phyloP scores from a whole-genome alignment of 164 flowering plant species.

The Sextonia rubra region DNA sequence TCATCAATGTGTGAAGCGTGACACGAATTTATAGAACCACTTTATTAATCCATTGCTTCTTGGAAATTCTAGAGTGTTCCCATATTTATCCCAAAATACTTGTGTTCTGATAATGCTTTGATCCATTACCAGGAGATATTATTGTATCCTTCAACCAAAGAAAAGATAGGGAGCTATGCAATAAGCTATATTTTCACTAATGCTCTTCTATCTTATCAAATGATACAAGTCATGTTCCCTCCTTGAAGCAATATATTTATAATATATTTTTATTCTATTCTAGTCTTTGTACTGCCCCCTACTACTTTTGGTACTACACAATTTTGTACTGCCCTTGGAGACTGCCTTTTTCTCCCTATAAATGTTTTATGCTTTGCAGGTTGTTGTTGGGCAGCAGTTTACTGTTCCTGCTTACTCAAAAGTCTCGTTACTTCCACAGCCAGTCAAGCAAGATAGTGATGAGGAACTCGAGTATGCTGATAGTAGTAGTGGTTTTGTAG shows the following conservation, averaged over 20 bases:
- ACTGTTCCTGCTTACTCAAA: conserved; percentile 88
- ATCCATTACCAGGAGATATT: no score
- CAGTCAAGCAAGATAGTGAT: conserved; percentile 82
- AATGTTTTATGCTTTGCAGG: conserved; percentile 37
- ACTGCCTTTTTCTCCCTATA: not conserved
- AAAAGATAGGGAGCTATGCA: not conserved
- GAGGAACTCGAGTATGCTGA: conserved; percentile 99
- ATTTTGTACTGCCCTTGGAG: not conserved
- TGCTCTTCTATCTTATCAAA: not conserved
- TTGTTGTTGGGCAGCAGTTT: conserved; percentile 65
- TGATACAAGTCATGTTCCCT: not conserved
- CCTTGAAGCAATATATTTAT: not conserved
- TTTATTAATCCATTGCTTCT: no score
- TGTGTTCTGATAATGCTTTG: no score
- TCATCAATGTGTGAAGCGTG: no score
- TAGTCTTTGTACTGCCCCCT: not conserved
- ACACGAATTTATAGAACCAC: no score
- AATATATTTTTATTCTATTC: not conserved
- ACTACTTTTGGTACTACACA: not conserved
- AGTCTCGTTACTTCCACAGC: conserved; percentile 80
- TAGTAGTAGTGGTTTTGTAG: conserved; percentile 44
- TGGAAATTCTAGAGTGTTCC: no score
- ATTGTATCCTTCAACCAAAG: not conserved
- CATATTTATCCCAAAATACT: not conserved
- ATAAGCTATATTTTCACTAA: not conserved